phyloP scores from a whole-genome alignment of 1,284 basidiomycete genomes.

The Mrakiaceae sp. region DNA sequence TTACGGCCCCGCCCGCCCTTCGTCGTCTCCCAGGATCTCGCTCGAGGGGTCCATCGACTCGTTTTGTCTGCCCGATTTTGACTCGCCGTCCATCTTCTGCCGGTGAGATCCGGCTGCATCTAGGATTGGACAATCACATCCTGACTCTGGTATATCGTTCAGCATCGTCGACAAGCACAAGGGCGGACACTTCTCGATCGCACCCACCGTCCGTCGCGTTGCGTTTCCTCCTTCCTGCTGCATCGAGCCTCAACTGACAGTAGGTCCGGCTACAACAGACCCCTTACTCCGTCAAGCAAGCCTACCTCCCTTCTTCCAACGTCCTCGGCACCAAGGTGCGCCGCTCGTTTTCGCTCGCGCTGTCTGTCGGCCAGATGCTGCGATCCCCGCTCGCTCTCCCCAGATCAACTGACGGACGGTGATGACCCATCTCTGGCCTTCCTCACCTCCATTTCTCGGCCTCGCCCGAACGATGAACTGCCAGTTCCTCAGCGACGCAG shows the following conservation, averaged over 20 bases:
- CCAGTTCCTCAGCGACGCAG: constrained; percentile 63
- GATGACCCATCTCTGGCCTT: too few relatives aligned
- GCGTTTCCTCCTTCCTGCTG: too few relatives aligned
- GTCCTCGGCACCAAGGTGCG: constrained; percentile 66
- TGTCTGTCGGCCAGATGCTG: background rate
- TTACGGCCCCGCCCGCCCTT: too few relatives aligned
- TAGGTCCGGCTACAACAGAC: too few relatives aligned
- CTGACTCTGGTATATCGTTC: constrained; percentile 50
- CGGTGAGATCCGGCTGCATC: background rate
- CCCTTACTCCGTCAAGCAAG: constrained; percentile 61
- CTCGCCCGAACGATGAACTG: too few relatives aligned
- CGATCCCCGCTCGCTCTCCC: constrained; percentile 20
- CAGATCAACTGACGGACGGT: too few relatives aligned
- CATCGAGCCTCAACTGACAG: too few relatives aligned
- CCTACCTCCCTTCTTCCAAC: constrained; percentile 77
- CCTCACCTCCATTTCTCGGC: too few relatives aligned
- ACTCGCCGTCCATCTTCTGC: constrained; percentile 50
- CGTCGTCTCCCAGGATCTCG: too few relatives aligned
- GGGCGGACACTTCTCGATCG: constrained; percentile 18
- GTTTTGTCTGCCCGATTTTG: constrained; percentile 47
- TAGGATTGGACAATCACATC: background rate
- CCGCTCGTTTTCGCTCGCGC: background rate
- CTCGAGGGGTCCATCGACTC: constrained; percentile 17
- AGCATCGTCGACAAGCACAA: constrained; percentile 44
- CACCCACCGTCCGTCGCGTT: background rate